Evolutionary conservation across 75 land plant species (phyloP).

Genomic region (Pinus tabuliformis): DNA sequence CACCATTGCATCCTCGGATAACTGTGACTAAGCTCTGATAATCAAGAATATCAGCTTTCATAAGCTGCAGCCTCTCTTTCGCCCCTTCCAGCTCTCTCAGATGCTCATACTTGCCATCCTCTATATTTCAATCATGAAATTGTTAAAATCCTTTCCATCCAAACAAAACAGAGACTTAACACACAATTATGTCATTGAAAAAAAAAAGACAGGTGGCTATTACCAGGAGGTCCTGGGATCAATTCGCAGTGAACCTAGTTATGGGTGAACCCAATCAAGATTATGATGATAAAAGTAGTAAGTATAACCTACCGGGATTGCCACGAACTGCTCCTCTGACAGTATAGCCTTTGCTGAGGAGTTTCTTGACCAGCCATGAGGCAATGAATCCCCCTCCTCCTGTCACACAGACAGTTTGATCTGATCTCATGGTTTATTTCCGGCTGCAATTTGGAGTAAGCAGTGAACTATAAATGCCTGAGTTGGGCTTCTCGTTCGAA

Average conservation of each 20-base stretch:
- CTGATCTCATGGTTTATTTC: too few species aligned
- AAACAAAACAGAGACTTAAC: too few species aligned
- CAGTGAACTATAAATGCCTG: too few species aligned
- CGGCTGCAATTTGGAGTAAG: too few species aligned
- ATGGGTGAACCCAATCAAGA: background rate
- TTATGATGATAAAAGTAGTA: too few species aligned
- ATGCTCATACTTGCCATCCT: constrained; percentile 10
- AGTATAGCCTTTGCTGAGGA: constrained; percentile 10
- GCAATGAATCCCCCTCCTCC: constrained; percentile 8
- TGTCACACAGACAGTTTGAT: constrained; percentile 12
- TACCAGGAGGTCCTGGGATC: too few species aligned
- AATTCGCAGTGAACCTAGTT: too few species aligned
- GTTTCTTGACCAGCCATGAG: constrained; percentile 11
- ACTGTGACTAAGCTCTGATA: constrained; percentile 13
- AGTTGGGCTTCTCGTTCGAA: too few species aligned
- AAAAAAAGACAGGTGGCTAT: too few species aligned
- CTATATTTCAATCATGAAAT: background rate
- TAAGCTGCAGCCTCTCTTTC: constrained; percentile 13
- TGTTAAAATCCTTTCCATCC: too few species aligned
- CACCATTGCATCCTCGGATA: constrained; percentile 21
- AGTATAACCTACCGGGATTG: background rate
- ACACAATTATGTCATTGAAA: too few species aligned
- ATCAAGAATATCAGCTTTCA: constrained; percentile 24
- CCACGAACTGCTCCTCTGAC: constrained; percentile 9
- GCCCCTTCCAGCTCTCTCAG: constrained; percentile 12